phyloP scores from a whole-genome alignment of 371 early-diverging fungal species.

The Chytridium lagenaria region DNA sequence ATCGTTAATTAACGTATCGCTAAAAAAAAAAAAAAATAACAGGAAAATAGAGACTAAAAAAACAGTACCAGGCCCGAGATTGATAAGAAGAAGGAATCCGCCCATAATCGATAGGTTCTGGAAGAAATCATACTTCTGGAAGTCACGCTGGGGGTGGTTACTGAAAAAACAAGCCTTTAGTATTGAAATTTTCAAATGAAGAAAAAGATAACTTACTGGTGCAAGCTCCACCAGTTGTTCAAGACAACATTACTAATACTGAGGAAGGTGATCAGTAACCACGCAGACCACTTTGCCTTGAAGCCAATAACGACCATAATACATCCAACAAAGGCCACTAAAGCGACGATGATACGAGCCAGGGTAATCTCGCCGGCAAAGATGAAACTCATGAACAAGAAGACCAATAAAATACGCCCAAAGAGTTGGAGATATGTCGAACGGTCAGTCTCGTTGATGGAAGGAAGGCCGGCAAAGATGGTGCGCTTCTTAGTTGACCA shows the following conservation, averaged over 20 bases:
- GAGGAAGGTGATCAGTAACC: constrained; percentile 87
- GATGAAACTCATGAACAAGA: constrained; percentile 87
- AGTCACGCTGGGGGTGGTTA: constrained; percentile 67
- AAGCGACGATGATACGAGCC: constrained; percentile 69
- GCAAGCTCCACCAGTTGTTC: constrained; percentile 96
- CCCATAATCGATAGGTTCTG: constrained; percentile 95
- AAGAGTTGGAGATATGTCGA: constrained; percentile 87
- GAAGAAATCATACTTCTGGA: constrained; percentile 97
- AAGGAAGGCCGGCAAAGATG: constrained; percentile 89
- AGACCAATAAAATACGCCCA: constrained; percentile 90
- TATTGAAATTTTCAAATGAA: background rate
- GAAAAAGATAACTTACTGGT: constrained; percentile 53
- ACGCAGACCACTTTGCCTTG: constrained; percentile 95
- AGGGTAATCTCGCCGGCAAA: constrained; percentile 84
- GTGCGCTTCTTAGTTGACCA: constrained; percentile 64
- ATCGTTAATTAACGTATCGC: background rate
- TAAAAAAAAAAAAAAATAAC: constrained; percentile 50
- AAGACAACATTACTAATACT: constrained; percentile 87
- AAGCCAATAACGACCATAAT: constrained; percentile 95
- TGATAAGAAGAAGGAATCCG: constrained; percentile 89
- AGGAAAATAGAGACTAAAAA: background rate
- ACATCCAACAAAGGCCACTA: constrained; percentile 85
- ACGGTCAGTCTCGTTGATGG: constrained; percentile 78
- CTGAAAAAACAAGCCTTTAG: too few species aligned
- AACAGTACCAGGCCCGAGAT: constrained; percentile 84